phyloP scores from a whole-genome alignment of 208 protist genomes.

The Crithidia thermophila region DNA sequence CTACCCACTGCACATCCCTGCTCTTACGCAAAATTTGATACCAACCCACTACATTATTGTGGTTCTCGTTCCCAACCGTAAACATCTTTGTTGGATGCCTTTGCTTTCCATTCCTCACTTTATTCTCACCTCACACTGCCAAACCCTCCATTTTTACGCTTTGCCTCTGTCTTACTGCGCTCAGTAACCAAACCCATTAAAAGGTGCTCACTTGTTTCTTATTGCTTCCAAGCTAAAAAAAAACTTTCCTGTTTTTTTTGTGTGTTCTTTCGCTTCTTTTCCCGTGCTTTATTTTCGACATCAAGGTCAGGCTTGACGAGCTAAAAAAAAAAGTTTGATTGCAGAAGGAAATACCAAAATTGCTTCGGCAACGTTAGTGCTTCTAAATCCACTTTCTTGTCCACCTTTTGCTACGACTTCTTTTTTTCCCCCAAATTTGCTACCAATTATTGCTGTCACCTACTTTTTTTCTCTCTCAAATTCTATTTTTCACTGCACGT shows the following conservation, averaged over 20 bases:
- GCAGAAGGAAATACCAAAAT: conserved; percentile 3
- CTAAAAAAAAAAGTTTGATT: background rate
- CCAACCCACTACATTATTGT: too few species aligned
- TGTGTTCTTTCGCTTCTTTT: background rate
- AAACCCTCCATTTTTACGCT: too few species aligned
- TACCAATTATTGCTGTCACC: background rate
- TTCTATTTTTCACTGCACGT: background rate
- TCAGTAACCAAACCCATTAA: conserved; percentile 3
- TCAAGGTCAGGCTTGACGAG: background rate
- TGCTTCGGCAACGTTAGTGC: background rate
- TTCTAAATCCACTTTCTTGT: conserved; percentile 2
- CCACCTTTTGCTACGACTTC: conserved; percentile 2
- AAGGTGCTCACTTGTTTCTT: conserved; percentile 7
- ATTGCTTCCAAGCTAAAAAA: conserved; percentile 5
- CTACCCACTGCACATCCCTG: background rate
- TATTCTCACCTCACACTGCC: too few species aligned
- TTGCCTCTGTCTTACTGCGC: too few species aligned
- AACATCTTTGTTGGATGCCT: too few species aligned
- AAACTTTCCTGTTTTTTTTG: background rate
- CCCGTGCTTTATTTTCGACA: background rate
- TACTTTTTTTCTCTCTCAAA: conserved; percentile 5
- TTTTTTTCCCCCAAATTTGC: too few species aligned
- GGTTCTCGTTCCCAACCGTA: too few species aligned
- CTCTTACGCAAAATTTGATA: too few species aligned
- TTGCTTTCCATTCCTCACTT: too few species aligned